phyloP scores from a whole-genome alignment of 371 early-diverging fungal species.

The Mortierella sp. region DNA sequence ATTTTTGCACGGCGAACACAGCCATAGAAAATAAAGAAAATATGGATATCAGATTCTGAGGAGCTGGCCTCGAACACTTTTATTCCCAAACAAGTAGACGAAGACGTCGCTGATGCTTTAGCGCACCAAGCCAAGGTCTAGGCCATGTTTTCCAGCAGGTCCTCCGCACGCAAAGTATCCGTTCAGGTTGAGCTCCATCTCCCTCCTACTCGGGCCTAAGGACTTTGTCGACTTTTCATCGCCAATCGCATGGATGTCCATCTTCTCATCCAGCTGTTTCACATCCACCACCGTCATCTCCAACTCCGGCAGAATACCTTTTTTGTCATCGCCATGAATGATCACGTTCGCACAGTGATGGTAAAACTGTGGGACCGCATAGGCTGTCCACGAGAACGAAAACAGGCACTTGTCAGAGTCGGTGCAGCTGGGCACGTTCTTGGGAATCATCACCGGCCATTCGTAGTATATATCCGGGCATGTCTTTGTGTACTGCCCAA shows the following conservation, averaged over 20 bases:
- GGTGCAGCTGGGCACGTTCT: constrained; percentile 21
- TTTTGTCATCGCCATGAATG: constrained; percentile 12
- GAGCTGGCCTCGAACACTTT: too few species aligned
- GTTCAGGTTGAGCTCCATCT: constrained; percentile 10
- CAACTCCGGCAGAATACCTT: constrained; percentile 13
- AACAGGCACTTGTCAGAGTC: constrained; percentile 29
- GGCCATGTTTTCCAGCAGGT: constrained; percentile 16
- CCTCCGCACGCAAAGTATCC: constrained; percentile 34
- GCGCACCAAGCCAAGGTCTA: constrained; percentile 22
- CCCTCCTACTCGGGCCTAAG: constrained; percentile 18
- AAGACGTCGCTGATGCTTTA: background rate
- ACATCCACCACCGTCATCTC: constrained; percentile 34
- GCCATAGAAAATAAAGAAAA: too few species aligned
- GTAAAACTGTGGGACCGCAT: constrained; percentile 13
- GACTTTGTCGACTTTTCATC: constrained; percentile 14
- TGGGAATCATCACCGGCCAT: constrained; percentile 27
- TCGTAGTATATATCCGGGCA: constrained; percentile 51
- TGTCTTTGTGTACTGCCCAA: constrained; percentile 52
- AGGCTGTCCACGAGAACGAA: constrained; percentile 21
- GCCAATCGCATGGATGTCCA: constrained; percentile 6
- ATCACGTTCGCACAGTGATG: constrained; percentile 34
- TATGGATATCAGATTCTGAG: too few species aligned
- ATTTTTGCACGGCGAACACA: too few species aligned
- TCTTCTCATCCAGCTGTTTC: constrained; percentile 1
- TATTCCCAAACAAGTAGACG: too few species aligned